A percentile compares a stretch with the other conserved stretches of the same genome.
Evolutionary conservation across 1,284 basidiomycete species (phyloP).

Genomic region (Sanghuangporus sanghuang): DNA sequence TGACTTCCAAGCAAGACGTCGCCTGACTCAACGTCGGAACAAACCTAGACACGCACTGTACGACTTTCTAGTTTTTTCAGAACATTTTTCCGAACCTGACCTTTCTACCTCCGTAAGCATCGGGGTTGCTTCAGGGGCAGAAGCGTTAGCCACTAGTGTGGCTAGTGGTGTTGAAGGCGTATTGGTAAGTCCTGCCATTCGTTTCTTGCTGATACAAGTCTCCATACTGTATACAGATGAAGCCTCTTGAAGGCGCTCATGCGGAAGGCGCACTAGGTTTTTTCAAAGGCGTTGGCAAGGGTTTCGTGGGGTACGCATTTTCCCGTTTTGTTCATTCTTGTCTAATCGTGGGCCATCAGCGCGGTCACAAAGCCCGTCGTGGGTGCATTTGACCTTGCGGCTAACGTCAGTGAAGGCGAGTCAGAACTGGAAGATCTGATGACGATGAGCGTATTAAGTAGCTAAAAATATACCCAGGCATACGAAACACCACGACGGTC

Average conservation of each 20-base stretch:
- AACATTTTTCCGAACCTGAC: slow-evolving; percentile 6
- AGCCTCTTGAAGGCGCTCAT: slow-evolving; percentile 96
- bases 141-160: slow-evolving; percentile 90
- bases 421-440: background rate
- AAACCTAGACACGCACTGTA: slow-evolving; percentile 94
- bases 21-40: slow-evolving; percentile 89
- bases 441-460: background rate
- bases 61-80: slow-evolving; percentile 23
- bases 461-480: slow-evolving; percentile 43
- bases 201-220: background rate
- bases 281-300: slow-evolving; percentile 97
- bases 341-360: slow-evolving; percentile 35
- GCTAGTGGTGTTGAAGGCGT: slow-evolving; percentile 96
- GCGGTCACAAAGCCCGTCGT: slow-evolving; percentile 96
- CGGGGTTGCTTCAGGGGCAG: slow-evolving; percentile 91
- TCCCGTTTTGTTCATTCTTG: slow-evolving; percentile 11
- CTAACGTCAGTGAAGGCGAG: slow-evolving; percentile 90
- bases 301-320: slow-evolving; percentile 79
- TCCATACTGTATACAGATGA: slow-evolving; percentile 48
- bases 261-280: slow-evolving; percentile 92
- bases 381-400: slow-evolving; percentile 93
- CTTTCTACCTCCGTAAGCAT: slow-evolving; percentile 47
- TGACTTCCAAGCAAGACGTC: slow-evolving; percentile 88
- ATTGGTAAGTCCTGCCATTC: slow-evolving; percentile 52
- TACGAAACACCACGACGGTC: slow-evolving; percentile 97